phyloP scores from a whole-genome alignment of 768 basidiomycete species.

The Holtermannia corniformis region DNA sequence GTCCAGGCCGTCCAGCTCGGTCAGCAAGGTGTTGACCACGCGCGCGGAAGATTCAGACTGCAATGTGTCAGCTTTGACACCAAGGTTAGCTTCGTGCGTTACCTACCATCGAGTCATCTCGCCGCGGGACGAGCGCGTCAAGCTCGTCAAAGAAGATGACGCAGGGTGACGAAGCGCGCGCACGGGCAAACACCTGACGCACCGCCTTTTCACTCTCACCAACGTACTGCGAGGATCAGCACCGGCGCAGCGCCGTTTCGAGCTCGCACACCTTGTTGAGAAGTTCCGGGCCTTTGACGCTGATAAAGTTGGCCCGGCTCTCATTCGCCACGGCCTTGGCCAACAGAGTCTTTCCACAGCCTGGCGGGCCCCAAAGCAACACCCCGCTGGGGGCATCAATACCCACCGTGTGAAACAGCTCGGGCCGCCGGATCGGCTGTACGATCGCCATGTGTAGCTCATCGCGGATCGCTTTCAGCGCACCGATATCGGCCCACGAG shows the following conservation, averaged over 20 bases:
- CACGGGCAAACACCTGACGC: slow-evolving; percentile 85
- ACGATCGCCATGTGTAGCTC: slow-evolving; percentile 97
- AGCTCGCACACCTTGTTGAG: slow-evolving; percentile 73
- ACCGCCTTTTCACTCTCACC: slow-evolving; percentile 95
- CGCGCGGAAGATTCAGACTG: slow-evolving; percentile 88
- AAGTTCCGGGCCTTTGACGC: slow-evolving; percentile 92
- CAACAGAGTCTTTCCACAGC: slow-evolving; percentile 94
- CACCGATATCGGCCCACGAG: slow-evolving; percentile 89
- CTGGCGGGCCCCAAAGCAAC: slow-evolving; percentile 96
- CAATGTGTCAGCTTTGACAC: background rate
- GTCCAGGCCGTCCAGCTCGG: slow-evolving; percentile 87
- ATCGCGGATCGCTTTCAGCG: slow-evolving; percentile 72
- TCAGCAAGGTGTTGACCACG: slow-evolving; percentile 86
- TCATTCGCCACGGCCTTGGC: slow-evolving; percentile 98
- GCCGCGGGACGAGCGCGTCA: slow-evolving; percentile 88
- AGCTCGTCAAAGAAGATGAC: slow-evolving; percentile 99
- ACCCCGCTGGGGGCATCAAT: slow-evolving; percentile 89
- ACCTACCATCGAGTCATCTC: slow-evolving; percentile 78
- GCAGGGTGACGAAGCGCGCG: slow-evolving; percentile 86
- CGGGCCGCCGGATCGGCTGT: slow-evolving; percentile 81
- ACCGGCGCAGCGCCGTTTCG: background rate
- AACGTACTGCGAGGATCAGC: slow-evolving; percentile 60
- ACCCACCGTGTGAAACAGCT: slow-evolving; percentile 77
- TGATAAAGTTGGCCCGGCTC: slow-evolving; percentile 90
- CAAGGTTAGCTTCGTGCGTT: no score